Evolutionary conservation across 1,284 basidiomycete genomes (phyloP).

Genomic region (Trametes versicolor): DNA sequence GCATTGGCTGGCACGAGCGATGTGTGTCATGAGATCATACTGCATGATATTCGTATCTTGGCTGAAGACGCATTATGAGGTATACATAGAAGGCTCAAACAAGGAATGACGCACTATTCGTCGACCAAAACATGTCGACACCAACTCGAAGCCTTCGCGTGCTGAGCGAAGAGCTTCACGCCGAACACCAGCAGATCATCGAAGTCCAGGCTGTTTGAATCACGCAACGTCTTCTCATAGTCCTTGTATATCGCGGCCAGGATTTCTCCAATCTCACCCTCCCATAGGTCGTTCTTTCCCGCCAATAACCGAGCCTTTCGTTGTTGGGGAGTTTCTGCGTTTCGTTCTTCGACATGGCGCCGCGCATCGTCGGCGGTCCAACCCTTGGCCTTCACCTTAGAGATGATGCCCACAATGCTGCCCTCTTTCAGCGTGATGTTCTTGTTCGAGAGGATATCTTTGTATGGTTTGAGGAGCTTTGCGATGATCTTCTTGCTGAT

Average conservation of each 20-base stretch:
- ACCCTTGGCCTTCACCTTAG: constrained; percentile 84
- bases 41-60: constrained; percentile 92
- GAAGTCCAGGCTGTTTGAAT: constrained; percentile 86
- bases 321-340: constrained; percentile 19
- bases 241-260: constrained; percentile 69
- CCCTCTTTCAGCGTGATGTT: constrained; percentile 70
- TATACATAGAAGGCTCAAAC: background rate
- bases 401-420: constrained; percentile 72
- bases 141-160: constrained; percentile 65
- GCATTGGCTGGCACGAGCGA: constrained; percentile 65
- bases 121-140: constrained; percentile 89
- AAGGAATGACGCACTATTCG: constrained; percentile 73
- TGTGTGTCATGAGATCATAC: constrained; percentile 85
- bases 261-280: constrained; percentile 37
- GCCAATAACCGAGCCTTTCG: background rate
- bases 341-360: constrained; percentile 27
- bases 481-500: constrained; percentile 80
- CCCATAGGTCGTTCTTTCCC: constrained; percentile 26
- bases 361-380: constrained; percentile 60
- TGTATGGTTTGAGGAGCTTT: constrained; percentile 66
- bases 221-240: constrained; percentile 73
- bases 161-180: constrained; percentile 71
- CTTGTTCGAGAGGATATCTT: constrained; percentile 56
- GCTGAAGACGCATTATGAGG: constrained; percentile 46
- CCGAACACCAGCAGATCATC: constrained; percentile 89